Evolutionary conservation across 2,329 filamentous ascomycete genomes (phyloP).

Genomic region (Alternaria dauci): DNA sequence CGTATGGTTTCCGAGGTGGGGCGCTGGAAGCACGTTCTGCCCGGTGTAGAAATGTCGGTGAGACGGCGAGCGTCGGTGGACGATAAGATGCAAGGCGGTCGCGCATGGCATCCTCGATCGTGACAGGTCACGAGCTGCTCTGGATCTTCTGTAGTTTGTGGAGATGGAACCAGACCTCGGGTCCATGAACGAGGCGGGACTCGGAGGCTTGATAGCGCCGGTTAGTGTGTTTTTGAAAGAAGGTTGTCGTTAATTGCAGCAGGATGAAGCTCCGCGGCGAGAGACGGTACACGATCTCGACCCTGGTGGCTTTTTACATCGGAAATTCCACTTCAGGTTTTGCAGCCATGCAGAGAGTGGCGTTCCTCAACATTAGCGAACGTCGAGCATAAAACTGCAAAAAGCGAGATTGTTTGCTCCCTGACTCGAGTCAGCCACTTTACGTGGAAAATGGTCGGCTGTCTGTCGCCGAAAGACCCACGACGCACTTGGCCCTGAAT

Average conservation of each 20-base stretch:
- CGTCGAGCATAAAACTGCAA: conserved; percentile 2
- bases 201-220: conserved; percentile 18
- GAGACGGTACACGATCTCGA: conserved; percentile 24
- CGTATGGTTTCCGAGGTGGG: conserved; percentile 23
- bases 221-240: conserved; percentile 21
- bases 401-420: conserved; percentile 7
- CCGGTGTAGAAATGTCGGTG: conserved; percentile 46
- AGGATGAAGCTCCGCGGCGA: conserved; percentile 17
- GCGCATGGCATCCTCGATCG: conserved; percentile 3
- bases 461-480: conserved; percentile 1
- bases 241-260: conserved; percentile 27
- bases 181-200: conserved; percentile 19
- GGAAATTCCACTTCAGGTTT: conserved; percentile 17
- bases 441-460: not conserved
- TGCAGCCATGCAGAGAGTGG: conserved; percentile 22
- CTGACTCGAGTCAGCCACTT: not conserved
- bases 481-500: conserved; percentile 5
- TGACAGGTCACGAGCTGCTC: conserved; percentile 14
- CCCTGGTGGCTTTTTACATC: conserved; percentile 21
- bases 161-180: conserved; percentile 13
- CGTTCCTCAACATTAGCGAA: conserved; percentile 15
- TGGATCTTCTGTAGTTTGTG: conserved; percentile 17
- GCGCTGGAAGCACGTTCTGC: conserved; percentile 20
- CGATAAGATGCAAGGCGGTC: conserved; percentile 13
- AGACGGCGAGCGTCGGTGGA: conserved; percentile 18